These are phyloP conservation scores for Coemansia sp. DNA, from an alignment of 192 early-diverging fungal genomes.

Conservation along the genomic window DNA sequence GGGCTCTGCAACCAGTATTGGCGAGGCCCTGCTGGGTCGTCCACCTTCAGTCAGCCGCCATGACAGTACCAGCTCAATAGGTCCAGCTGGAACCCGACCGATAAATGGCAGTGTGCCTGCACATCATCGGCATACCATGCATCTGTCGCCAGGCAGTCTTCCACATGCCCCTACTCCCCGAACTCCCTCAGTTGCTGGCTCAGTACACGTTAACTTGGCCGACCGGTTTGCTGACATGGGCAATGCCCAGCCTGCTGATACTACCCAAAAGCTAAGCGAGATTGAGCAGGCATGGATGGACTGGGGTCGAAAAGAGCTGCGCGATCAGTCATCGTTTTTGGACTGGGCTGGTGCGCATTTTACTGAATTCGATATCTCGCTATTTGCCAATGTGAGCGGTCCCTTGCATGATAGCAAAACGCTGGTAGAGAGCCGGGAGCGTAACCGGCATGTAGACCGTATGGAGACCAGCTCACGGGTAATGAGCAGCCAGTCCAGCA, in stretches of 20 bases:
- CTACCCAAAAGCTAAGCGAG: slow-evolving; percentile 4
- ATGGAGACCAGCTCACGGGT: slow-evolving; percentile 30
- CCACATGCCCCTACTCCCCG: slow-evolving; percentile 13
- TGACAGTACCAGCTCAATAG: not conserved
- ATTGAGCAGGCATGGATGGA: slow-evolving; percentile 41
- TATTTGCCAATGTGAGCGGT: slow-evolving; percentile 46
- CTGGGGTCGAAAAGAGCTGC: slow-evolving; percentile 49
- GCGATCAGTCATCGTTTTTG: slow-evolving; percentile 33
- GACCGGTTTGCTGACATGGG: slow-evolving; percentile 22
- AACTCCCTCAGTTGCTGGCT: slow-evolving; percentile 14
- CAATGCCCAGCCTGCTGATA: slow-evolving; percentile 10
- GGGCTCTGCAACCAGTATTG: slow-evolving; percentile 14
- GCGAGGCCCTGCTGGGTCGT: slow-evolving; percentile 38
- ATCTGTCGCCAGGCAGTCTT: slow-evolving; percentile 18
- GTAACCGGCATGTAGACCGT: slow-evolving; percentile 24
- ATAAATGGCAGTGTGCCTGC: not conserved
- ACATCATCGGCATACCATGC: slow-evolving; percentile 45
- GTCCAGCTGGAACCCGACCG: too few species aligned
- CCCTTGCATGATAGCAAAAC: slow-evolving; percentile 41
- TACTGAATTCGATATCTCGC: slow-evolving; percentile 53
- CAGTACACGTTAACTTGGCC: slow-evolving; percentile 14
- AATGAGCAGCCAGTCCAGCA: slow-evolving; percentile 18
- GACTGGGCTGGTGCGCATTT: slow-evolving; percentile 54
- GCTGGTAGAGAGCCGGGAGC: slow-evolving; percentile 48
- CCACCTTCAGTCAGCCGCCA: not conserved